Base-by-base conservation (phyloP, 1,139 yeast species). In the Debaryomycetaceae sp. region DNA sequence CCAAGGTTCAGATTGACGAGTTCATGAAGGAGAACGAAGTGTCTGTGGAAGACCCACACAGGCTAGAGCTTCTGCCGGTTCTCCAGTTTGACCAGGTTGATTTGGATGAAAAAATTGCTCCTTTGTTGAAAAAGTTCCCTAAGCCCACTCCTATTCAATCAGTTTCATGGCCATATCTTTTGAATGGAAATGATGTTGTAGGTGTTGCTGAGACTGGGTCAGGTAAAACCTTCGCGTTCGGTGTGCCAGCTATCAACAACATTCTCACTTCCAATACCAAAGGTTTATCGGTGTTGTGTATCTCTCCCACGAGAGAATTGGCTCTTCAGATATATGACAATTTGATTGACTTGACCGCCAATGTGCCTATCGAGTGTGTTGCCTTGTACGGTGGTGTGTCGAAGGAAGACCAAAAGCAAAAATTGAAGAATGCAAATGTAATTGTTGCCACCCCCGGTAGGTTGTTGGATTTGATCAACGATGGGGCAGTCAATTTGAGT, bases 131-230 rank as follows among this genome's bases (percentile, higher is more conserved):
- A 36, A 80, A 81, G 56, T 93, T 88, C 70, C 85, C 89, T 30
- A 83, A 81, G 56, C 99, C 99, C 45, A 91, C 98, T 5, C 98
- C 99, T 33, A 93, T 93, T 57, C 99, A 93, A 71, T 81, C 96
- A n/a, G 91, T 84, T 33, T 80, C 98, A 9, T 93, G 99, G 99
- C 99, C 99, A 52, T 90, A 81, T 60, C 70, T 95, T 43, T 71
- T 93, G 43, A 70, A 81, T 33, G 87, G 87, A 17, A 78, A 85
- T 52, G 99, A 93, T 63, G 96, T 91, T 35, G 81, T 93, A 52
- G 99, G 99, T 61, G 97, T 95, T 49, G 99, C 99, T 27, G 98
- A 93, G 70, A 93, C 99, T 9, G 99, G 99, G 39, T 89, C 97
- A 0, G 99, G 99, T 59, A 93, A 93, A 66, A 93, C 99, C 0